These are phyloP conservation scores for Arthrobotrys sphaeroides DNA, from an alignment of 2,329 filamentous ascomycete species.

Conservation along the genomic window DNA sequence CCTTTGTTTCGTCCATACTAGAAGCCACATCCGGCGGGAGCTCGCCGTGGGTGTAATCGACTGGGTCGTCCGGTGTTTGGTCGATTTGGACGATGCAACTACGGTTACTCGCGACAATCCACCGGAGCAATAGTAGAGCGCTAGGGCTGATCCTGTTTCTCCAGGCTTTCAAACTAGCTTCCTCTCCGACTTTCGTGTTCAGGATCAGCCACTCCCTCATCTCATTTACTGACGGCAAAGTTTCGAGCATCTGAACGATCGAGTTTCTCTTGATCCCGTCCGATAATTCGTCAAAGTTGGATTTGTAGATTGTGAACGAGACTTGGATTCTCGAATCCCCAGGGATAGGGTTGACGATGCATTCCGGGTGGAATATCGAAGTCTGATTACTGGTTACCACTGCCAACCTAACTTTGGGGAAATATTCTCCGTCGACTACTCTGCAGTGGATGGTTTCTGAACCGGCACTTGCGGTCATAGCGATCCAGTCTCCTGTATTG, in stretches of 20 bases:
- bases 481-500: slow-evolving; percentile 67
- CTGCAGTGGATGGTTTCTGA: slow-evolving; percentile 64
- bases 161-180: slow-evolving; percentile 64
- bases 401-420: slow-evolving; percentile 62
- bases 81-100: slow-evolving; percentile 87
- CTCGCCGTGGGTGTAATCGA: slow-evolving; percentile 7
- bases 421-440: slow-evolving; percentile 64
- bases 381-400: slow-evolving; percentile 1
- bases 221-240: slow-evolving; percentile 70
- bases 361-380: slow-evolving; percentile 5
- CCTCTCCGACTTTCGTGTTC: slow-evolving; percentile 56
- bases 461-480: slow-evolving; percentile 46
- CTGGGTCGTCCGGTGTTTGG: slow-evolving; percentile 56
- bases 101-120: slow-evolving; percentile 89
- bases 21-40: slow-evolving; percentile 30
- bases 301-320: slow-evolving; percentile 63
- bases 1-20: slow-evolving; percentile 31
- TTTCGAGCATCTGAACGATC: slow-evolving; percentile 67
- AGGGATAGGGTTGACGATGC: background rate
- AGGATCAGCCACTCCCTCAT: slow-evolving; percentile 67
- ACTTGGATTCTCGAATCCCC: slow-evolving; percentile 33
- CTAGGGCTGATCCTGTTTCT: slow-evolving; percentile 71
- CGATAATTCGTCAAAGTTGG: slow-evolving; percentile 69
- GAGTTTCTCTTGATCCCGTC: slow-evolving; percentile 64
- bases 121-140: slow-evolving; percentile 76